A percentile compares a stretch with the other conserved stretches of the same genome.
Evolutionary conservation across 1,284 basidiomycete species (phyloP).

Genomic region (Leccinum pachyderme): DNA sequence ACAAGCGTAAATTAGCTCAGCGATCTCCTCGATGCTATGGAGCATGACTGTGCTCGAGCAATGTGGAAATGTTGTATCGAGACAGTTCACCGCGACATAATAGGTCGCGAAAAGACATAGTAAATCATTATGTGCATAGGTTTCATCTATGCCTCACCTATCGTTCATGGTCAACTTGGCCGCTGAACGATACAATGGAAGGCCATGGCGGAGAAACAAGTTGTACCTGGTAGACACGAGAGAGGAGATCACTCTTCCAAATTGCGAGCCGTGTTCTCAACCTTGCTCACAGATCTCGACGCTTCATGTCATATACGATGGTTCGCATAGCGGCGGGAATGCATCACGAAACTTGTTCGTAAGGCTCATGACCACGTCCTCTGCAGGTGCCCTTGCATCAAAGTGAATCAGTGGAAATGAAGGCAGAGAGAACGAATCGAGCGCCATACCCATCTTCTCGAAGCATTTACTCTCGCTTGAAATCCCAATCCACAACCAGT

Average conservation of each 20-base stretch:
- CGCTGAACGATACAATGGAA: neutral
- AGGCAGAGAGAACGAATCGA: neutral
- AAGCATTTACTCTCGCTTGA: constrained; percentile 15
- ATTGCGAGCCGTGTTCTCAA: constrained; percentile 25
- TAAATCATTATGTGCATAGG: no score
- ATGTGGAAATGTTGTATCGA: no score
- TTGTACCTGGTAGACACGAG: no score
- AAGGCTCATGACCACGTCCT: constrained; percentile 5
- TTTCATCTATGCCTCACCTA: no score
- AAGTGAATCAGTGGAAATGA: neutral
- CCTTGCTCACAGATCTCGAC: constrained; percentile 22
- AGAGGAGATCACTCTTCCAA: constrained; percentile 27
- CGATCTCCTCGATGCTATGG: no score
- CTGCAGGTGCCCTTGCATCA: neutral
- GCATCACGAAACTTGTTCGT: constrained; percentile 20
- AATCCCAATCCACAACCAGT: constrained; percentile 31
- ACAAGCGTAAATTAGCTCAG: no score
- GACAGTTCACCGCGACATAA: no score
- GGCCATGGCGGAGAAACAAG: neutral
- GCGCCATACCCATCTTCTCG: constrained; percentile 21
- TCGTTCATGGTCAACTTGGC: no score
- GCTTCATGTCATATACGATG: constrained; percentile 9
- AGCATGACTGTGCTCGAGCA: no score
- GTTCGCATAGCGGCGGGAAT: constrained; percentile 21
- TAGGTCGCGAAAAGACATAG: no score